Base-by-base conservation (phyloP, 2,329 filamentous ascomycete species). In the Penicillium sp. region DNA sequence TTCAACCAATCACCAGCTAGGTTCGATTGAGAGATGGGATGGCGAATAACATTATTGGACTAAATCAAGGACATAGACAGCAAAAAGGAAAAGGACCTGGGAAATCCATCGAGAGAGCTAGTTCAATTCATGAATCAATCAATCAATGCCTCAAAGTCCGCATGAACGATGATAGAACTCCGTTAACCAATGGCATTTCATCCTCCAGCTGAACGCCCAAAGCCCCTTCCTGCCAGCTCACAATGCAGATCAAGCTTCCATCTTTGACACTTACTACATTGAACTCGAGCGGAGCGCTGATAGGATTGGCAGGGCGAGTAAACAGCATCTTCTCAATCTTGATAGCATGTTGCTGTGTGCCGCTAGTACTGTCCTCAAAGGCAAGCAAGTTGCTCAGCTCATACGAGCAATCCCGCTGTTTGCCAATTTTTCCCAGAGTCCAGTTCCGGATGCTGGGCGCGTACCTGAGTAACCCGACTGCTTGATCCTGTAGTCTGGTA, bases 321-420 rank as follows among this genome's bases (percentile, higher is more conserved):
- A 80, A 81, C 1, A 78, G 51, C 62, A 78, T 68, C n/a, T 74
- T 64, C 8, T 62, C 67, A 5, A 80, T 63, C 9, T 49, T 43
- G 52, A 34, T 34, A 5, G 34, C 52, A 5, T 34, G 40, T 2
- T 29, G 40, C 2, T 29, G 13, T 34, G 31, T 49, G 43, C 24
- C 55, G 16, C 54, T 56, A 39, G 71, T 62, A 55, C 79, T 52
- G 18, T 54, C 58, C 42, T 73, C 65, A 56, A 79, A 76, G 4
- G 62, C 67, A 18, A 73, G 69, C 2, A 79, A 49, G 55, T 81
- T 81, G 61, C 77, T 80, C 7, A 81, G 51, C 60, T 79, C 77
- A 52, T 75, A 79, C 4, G 75, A 77, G 18, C 55, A 65, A 38
- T 77, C 75, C 24, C 78, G 67, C 22, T 55, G 55, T 47, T 72